A percentile compares a stretch with the other conserved stretches of the same genome.
phyloP scores from a whole-genome alignment of 257 asterid genomes.

The Solanum okadae region DNA sequence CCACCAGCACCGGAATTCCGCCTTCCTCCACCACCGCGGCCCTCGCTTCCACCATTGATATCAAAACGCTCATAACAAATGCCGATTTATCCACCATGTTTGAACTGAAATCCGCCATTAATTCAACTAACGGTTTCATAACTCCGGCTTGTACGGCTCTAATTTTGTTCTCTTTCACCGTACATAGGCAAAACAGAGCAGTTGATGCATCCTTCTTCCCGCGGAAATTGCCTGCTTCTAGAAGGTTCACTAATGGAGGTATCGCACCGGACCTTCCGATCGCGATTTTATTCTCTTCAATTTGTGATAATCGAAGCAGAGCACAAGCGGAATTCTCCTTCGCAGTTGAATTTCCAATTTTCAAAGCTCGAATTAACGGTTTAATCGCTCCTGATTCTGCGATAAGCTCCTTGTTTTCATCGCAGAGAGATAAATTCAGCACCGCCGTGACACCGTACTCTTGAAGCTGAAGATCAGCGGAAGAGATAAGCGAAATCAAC shows the following conservation, averaged over 20 bases:
- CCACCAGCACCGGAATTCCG: constrained; percentile 93
- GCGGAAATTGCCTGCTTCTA: constrained; percentile 57
- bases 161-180: constrained; percentile 69
- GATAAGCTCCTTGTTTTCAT: constrained; percentile 66
- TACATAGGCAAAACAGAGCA: constrained; percentile 73
- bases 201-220: constrained; percentile 92
- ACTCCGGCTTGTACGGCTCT: constrained; percentile 81
- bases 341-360: constrained; percentile 51
- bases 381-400: constrained; percentile 74
- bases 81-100: constrained; percentile 94
- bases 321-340: constrained; percentile 92
- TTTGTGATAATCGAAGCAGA: constrained; percentile 59
- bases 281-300: constrained; percentile 50
- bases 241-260: constrained; percentile 56
- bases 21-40: constrained; percentile 86
- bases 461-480: constrained; percentile 63
- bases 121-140: constrained; percentile 81
- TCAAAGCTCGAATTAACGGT: constrained; percentile 60
- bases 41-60: constrained; percentile 62
- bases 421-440: constrained; percentile 75
- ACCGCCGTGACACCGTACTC: constrained; percentile 90
- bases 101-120: constrained; percentile 88
- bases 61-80: constrained; percentile 55
- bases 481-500: constrained; percentile 46
- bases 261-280: constrained; percentile 83